Base-by-base conservation (phyloP, 441 rosid genomes). In the Adansonia madagascariensis region DNA sequence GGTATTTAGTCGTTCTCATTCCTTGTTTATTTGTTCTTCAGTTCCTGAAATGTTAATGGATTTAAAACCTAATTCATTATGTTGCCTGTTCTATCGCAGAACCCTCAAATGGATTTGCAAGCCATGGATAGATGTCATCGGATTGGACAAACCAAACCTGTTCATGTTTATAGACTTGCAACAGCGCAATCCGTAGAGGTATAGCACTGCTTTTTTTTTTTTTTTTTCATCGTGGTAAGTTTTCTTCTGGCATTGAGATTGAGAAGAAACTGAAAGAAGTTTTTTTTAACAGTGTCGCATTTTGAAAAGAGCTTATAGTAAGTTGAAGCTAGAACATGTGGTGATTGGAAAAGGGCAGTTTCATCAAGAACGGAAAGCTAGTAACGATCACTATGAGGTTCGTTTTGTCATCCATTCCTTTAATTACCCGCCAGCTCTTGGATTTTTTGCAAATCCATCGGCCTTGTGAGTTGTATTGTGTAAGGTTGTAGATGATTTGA, bases 121-220 rank as follows among this genome's bases (percentile, higher is more conserved):
- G 99, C 99, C 78, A 97, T 97, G 99, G 99, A 97, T 82, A 87
- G 98, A 84, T 97, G 99, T 87, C 99, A 97, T 74, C 90, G 99
- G 83, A 94, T 97, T 56, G 98, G 99, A 41, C 98, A 96, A 86
- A 96, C 98, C 18, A 96, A 96, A 83, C 98, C 99, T 65, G 99
- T 96, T 84, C 98, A 96, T 85, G 98, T 96, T 79, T 96, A 94
- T 84, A 89, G 99, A 86, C 98, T 96, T 79, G 89, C 94, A 20
- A 91, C 99, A 0, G 97, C 97, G 53, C 98, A 89, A 80, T 96
- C 99, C 11, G 80, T 96, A 35, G 99, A 96, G 95, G 99, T 96
- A 85, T 73, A 46, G 12, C 17, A n/a, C 8, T 41, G 7, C 5
- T 57, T 72, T 73, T 46, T 59, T n/a, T 6, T 62, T 31, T 31